These are phyloP conservation scores for Penicillium aurantiogriseum DNA, from an alignment of 2,329 filamentous ascomycete genomes.

Conservation along the genomic window DNA sequence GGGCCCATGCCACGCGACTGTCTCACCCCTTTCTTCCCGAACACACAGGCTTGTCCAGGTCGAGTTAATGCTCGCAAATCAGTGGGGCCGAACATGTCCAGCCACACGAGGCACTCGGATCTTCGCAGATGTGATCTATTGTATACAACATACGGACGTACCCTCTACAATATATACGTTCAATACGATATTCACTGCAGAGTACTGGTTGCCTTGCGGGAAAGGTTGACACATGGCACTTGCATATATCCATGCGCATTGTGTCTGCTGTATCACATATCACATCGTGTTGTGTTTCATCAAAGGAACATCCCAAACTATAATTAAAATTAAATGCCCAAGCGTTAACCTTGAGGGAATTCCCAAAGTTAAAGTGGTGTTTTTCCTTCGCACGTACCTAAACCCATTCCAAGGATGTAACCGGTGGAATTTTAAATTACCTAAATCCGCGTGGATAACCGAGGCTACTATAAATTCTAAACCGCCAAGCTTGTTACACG, in stretches of 20 bases:
- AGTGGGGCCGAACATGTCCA: slow-evolving; percentile 6
- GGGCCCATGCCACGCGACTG: slow-evolving; percentile 13
- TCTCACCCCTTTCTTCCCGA: slow-evolving; percentile 11
- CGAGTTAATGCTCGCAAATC: slow-evolving; percentile 4
- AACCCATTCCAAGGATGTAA: not conserved
- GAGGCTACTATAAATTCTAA: not conserved
- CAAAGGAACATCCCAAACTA: not conserved
- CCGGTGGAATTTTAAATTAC: not conserved
- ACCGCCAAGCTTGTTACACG: not conserved
- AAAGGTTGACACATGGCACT: slow-evolving; percentile 23
- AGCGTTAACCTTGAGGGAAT: not conserved
- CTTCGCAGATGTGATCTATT: not conserved
- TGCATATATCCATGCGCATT: slow-evolving; percentile 15
- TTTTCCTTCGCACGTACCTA: not conserved
- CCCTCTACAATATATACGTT: not conserved
- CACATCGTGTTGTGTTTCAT: slow-evolving; percentile 6
- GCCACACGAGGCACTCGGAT: slow-evolving; percentile 4
- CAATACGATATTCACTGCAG: not conserved
- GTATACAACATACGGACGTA: not conserved
- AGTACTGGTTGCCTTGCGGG: slow-evolving; percentile 13
- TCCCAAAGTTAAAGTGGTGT: not conserved
- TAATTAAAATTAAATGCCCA: slow-evolving; percentile 9
- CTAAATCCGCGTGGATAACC: not conserved
- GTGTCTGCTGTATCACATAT: slow-evolving; percentile 14
- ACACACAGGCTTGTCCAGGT: not conserved